Base-by-base conservation (phyloP, 305 asterid species). In the Euphrasia arctica region DNA sequence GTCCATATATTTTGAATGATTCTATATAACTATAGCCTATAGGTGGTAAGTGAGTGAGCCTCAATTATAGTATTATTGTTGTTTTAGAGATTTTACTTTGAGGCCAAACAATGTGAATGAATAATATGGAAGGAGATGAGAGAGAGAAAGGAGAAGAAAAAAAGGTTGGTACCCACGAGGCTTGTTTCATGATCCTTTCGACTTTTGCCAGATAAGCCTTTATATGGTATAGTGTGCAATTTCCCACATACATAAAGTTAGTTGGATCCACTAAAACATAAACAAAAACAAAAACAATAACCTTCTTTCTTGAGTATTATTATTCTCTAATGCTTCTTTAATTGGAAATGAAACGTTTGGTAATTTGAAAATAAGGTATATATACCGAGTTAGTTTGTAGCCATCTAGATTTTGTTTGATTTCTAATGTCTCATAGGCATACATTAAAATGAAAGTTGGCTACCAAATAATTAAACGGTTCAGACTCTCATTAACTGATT, bases 181-280 rank as follows among this genome's bases (percentile, higher is more conserved):
- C 75, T 72, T 83, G 90, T 83, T 81, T 83, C 87, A 82, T 80
- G 80, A 80, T 82, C 85, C 81, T 70, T 83, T 86, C 85, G 66
- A 71, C 84, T 47, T 80, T 75, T 54, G 82, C 84, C 89, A 85
- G 89, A 71, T 79, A 71, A 70, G 63, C 39, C 48, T 27, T 58
- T 12, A 2, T 70, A 63, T 61, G 70, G 65, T 62, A 62, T 62
- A 64, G 58, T 42, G 58, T 42, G 58, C 69, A 57, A 39, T 50
- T 71, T 67, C 49, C 70, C 68, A 64, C 67, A 69, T 65, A 77
- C 27, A 68, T 78, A 73, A 13, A 69, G 64, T 51, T 18, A 60
- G 9, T 12, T 32, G 5, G 5, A 32, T 32, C 4, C 5, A 32
- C 36, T 32, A 4, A 32, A 25, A 25, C 27, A 25, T 25, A 25